A percentile compares a stretch with the other conserved stretches of the same genome.
Evolutionary conservation across 768 basidiomycete genomes (phyloP).

Genomic region (Wakefieldia striispora): DNA sequence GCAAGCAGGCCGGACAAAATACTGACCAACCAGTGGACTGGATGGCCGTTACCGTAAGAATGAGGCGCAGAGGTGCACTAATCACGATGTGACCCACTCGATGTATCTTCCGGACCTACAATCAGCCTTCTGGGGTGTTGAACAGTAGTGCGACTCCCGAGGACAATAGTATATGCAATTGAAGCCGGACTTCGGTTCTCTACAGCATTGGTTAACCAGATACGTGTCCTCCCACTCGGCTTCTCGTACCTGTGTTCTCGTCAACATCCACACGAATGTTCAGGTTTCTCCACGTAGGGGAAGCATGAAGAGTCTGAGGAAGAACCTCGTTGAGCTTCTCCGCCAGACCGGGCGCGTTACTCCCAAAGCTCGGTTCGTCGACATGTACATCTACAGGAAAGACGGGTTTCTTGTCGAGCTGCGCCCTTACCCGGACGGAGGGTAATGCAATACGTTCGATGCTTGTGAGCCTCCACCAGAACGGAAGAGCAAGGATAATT

Average conservation of each 20-base stretch:
- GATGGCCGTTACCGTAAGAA: constrained; percentile 11
- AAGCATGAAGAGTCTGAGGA: constrained; percentile 10
- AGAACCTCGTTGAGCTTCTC: constrained; percentile 29
- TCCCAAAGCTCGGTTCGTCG: constrained; percentile 25
- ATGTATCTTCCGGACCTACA: constrained; percentile 24
- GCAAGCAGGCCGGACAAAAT: constrained; percentile 41
- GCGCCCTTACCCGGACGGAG: constrained; percentile 50
- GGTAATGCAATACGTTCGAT: constrained; percentile 83
- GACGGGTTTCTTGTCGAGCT: constrained; percentile 43
- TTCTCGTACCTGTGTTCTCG: constrained; percentile 35
- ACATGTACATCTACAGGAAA: constrained; percentile 46
- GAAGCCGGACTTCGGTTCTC: constrained; percentile 9
- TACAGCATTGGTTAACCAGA: constrained; percentile 10
- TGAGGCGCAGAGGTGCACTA: constrained; percentile 7
- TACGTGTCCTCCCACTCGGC: neutral
- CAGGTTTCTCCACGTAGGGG: constrained; percentile 44
- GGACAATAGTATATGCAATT: constrained; percentile 21
- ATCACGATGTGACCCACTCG: constrained; percentile 23
- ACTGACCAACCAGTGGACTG: constrained; percentile 39
- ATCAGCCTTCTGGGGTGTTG: constrained; percentile 18
- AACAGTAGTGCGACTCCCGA: constrained; percentile 26
- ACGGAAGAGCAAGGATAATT: constrained; percentile 74
- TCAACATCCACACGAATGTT: constrained; percentile 33
- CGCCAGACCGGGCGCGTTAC: constrained; percentile 14
- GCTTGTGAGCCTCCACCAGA: constrained; percentile 94